phyloP scores from a whole-genome alignment of 805 yeast genomes.

The Candida sanyiensis region DNA sequence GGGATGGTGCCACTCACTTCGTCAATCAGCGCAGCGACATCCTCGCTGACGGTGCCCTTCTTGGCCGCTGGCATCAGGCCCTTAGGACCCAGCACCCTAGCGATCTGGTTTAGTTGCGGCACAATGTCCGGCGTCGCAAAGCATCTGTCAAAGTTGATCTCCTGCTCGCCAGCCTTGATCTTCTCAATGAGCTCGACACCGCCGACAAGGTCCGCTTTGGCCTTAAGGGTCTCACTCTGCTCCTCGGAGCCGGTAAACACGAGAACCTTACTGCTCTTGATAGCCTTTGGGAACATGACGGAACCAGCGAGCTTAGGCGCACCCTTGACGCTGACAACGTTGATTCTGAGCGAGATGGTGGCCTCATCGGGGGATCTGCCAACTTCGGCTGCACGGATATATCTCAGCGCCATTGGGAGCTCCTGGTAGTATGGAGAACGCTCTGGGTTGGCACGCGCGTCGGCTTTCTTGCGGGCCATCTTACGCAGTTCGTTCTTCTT shows the following conservation, averaged over 20 bases:
- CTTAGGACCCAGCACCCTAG: constrained; percentile 80
- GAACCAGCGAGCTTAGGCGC: constrained; percentile 69
- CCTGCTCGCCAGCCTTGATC: constrained; percentile 44
- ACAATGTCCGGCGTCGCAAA: constrained; percentile 83
- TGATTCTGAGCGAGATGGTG: constrained; percentile 59
- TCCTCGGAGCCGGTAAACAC: constrained; percentile 61
- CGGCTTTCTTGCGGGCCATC: constrained; percentile 31
- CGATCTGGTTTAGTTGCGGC: constrained; percentile 56
- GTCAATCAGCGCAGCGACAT: constrained; percentile 48
- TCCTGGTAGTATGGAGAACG: constrained; percentile 62
- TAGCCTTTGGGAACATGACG: constrained; percentile 65
- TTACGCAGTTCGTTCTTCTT: constrained; percentile 33
- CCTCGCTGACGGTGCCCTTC: constrained; percentile 78
- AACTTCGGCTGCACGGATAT: constrained; percentile 82
- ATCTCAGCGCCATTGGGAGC: constrained; percentile 66
- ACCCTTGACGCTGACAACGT: constrained; percentile 69
- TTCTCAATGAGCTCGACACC: constrained; percentile 63
- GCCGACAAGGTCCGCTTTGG: constrained; percentile 58
- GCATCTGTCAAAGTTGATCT: constrained; percentile 62
- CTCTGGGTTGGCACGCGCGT: constrained; percentile 40
- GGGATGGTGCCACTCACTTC: constrained; percentile 62
- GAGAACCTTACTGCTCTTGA: constrained; percentile 57
- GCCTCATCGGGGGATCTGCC: constrained; percentile 74
- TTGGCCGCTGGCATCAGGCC: constrained; percentile 86
- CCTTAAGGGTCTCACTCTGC: constrained; percentile 45